Percentiles rank a stretch among this genome's conserved stretches.
phyloP scores from a whole-genome alignment of 345 rosid genomes.

The Populus pruinosa region DNA sequence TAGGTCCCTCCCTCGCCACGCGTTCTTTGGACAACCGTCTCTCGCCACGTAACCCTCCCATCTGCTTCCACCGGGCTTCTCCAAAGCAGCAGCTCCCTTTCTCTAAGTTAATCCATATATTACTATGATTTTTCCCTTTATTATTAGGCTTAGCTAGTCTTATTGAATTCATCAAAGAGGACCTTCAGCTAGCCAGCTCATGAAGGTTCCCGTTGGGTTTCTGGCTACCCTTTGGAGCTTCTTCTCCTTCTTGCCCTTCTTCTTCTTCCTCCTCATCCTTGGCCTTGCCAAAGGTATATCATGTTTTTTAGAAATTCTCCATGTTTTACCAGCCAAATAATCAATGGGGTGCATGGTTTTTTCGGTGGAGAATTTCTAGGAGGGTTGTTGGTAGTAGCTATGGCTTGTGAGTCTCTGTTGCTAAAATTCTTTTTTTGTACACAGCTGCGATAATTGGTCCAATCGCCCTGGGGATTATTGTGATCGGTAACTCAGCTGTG shows the following conservation, averaged over 20 bases:
- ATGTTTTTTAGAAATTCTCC: not conserved
- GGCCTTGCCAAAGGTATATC: constrained; percentile 54
- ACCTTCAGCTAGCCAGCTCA: constrained; percentile 1
- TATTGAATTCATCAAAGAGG: too few relatives aligned
- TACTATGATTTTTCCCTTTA: too few relatives aligned
- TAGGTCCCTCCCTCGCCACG: constrained; percentile 17
- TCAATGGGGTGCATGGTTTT: too few relatives aligned
- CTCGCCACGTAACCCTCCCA: constrained; percentile 20
- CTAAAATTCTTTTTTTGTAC: not conserved
- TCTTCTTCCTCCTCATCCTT: constrained; percentile 54
- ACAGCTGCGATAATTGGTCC: constrained; percentile 59
- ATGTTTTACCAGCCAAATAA: too few relatives aligned
- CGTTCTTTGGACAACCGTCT: constrained; percentile 7
- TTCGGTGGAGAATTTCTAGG: too few relatives aligned
- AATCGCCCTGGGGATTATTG: constrained; percentile 43
- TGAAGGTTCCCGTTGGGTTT: constrained; percentile 68
- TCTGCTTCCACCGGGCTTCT: not conserved
- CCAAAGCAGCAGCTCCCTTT: not conserved
- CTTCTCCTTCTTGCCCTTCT: constrained; percentile 62
- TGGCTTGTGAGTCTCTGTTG: too few relatives aligned
- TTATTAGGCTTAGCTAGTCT: too few relatives aligned
- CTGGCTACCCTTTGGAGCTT: constrained; percentile 67
- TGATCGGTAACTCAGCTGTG: constrained; percentile 55
- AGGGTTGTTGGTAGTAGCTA: too few relatives aligned
- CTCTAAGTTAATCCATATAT: too few relatives aligned